A percentile compares a stretch with the other conserved stretches of the same genome.
Evolutionary conservation across 192 early-diverging fungal genomes (phyloP).

Genomic region (Backusella parvicylindrica): DNA sequence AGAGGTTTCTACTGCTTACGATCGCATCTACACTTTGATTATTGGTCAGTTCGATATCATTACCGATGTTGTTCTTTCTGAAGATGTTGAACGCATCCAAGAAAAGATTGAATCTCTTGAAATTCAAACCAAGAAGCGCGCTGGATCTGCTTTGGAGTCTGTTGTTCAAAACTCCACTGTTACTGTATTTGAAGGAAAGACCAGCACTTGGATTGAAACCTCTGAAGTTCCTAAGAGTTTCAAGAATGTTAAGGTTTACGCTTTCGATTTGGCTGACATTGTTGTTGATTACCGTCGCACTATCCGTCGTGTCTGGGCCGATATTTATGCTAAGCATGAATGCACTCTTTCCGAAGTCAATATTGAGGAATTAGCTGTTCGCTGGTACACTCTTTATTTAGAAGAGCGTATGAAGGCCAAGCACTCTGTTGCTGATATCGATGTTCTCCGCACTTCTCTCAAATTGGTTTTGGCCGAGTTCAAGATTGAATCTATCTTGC

Average conservation of each 20-base stretch:
- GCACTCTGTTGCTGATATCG: neutral
- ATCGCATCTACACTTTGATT: constrained; percentile 5
- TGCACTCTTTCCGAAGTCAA: neutral
- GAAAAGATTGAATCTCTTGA: constrained; percentile 8
- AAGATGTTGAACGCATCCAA: constrained; percentile 2
- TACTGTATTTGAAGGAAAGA: constrained; percentile 21
- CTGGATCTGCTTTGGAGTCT: neutral
- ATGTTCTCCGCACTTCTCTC: neutral
- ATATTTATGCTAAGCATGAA: neutral
- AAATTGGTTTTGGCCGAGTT: neutral
- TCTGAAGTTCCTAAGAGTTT: constrained; percentile 17
- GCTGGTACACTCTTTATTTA: constrained; percentile 18
- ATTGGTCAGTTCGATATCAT: neutral
- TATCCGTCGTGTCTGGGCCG: constrained; percentile 6
- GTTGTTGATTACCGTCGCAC: constrained; percentile 15
- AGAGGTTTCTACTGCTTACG: neutral
- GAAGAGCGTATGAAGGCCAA: neutral
- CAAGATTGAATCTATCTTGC: constrained; percentile 8
- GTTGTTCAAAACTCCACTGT: constrained; percentile 9
- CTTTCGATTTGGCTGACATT: constrained; percentile 21
- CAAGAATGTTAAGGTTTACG: constrained; percentile 9
- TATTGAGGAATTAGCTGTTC: constrained; percentile 1
- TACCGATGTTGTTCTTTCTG: neutral
- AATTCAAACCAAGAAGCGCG: constrained; percentile 7
- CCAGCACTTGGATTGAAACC: constrained; percentile 24